Conservation (phyloP, 805 yeast genomes). For the Priceomyces medius region DNA sequence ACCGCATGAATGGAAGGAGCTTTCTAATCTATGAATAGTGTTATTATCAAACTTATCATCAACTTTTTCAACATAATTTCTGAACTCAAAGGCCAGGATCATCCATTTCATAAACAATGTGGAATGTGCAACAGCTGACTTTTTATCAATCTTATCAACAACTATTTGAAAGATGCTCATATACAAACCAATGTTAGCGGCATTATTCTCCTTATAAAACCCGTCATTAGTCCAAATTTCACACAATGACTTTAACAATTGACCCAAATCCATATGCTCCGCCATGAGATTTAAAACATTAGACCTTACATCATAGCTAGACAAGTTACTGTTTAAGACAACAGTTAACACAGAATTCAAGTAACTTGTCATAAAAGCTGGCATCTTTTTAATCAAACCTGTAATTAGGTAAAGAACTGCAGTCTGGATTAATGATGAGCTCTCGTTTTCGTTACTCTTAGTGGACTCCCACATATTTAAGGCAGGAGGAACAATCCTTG, state of each 20-base stretch:
- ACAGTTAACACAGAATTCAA: constrained; percentile 60
- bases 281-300: constrained; percentile 62
- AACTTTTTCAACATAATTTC: constrained; percentile 37
- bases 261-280: constrained; percentile 64
- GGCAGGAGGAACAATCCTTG: constrained; percentile 78
- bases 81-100: constrained; percentile 68
- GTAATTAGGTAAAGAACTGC: constrained; percentile 72
- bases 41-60: constrained; percentile 55
- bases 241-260: constrained; percentile 59
- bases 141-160: constrained; percentile 68
- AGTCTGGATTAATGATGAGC: constrained; percentile 53
- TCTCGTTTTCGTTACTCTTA: constrained; percentile 23
- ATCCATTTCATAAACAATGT: constrained; percentile 66
- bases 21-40: constrained; percentile 78
- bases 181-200: constrained; percentile 59
- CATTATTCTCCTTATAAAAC: constrained; percentile 32
- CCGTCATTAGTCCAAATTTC: constrained; percentile 55
- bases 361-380: constrained; percentile 76
- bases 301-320: constrained; percentile 59
- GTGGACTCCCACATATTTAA: constrained; percentile 56
- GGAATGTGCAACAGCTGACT: constrained; percentile 70
- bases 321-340: constrained; percentile 55
- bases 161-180: constrained; percentile 64
- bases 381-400: constrained; percentile 75
- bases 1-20: constrained; percentile 69